Evolutionary conservation across 495 filamentous ascomycete species (phyloP).

Genomic region (Penicillium nucicola): DNA sequence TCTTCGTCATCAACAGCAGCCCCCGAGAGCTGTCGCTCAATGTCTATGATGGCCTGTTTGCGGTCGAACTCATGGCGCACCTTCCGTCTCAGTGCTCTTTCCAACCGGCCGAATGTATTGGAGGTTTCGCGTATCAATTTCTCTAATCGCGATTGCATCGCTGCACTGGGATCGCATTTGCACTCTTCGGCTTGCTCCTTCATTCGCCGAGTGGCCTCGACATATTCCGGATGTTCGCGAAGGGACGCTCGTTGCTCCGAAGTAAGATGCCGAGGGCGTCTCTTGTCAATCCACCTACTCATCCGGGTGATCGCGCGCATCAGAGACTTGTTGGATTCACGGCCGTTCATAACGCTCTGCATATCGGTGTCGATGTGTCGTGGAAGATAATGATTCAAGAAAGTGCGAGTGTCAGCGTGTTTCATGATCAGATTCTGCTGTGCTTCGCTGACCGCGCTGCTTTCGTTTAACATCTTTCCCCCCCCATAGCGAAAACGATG

Average conservation of each 20-base stretch:
- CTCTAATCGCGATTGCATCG: constrained; percentile 3
- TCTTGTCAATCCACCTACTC: constrained; percentile 32
- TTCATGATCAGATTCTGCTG: constrained; percentile 40
- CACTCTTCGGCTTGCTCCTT: constrained; percentile 5
- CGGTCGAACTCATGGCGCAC: constrained; percentile 19
- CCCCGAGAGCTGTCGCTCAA: constrained; percentile 20
- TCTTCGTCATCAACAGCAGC: constrained; percentile 17
- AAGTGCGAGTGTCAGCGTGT: constrained; percentile 25
- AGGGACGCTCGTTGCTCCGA: constrained; percentile 23
- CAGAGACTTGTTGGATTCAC: constrained; percentile 22
- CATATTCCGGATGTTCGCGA: constrained; percentile 17
- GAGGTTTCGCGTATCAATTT: constrained; percentile 11
- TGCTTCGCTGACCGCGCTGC: constrained; percentile 29
- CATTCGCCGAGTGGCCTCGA: constrained; percentile 1
- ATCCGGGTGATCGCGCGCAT: constrained; percentile 33
- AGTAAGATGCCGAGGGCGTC: constrained; percentile 29
- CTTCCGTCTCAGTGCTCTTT: constrained; percentile 8
- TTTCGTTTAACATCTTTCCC: constrained; percentile 22
- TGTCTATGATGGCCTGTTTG: constrained; percentile 22
- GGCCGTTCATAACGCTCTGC: constrained; percentile 27
- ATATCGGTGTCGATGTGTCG: constrained; percentile 31
- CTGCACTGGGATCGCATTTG: constrained; percentile 2
- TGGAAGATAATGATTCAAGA: constrained; percentile 37
- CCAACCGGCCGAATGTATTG: constrained; percentile 16
- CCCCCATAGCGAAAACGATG: constrained; percentile 19